Conservation (phyloP, 306 rosid genomes). For the Lathyrus oleraceus region DNA sequence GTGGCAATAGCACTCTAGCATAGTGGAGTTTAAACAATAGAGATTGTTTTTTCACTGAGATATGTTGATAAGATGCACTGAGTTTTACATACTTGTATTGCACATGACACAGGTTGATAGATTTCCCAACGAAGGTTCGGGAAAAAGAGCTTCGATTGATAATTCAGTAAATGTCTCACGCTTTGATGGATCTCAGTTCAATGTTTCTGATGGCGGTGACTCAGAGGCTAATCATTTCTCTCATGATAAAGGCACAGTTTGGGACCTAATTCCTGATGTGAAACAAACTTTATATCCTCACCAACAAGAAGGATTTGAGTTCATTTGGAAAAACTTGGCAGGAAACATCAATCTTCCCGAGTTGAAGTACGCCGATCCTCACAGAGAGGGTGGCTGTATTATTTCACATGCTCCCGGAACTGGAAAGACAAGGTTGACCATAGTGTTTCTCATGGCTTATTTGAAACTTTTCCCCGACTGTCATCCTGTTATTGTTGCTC, state of each 20-base stretch:
- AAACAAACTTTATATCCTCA: conserved; percentile 40
- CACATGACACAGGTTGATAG: conserved; percentile 28
- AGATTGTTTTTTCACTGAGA: not conserved
- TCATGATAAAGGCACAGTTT: conserved; percentile 36
- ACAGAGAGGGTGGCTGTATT: conserved; percentile 38
- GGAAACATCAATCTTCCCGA: conserved; percentile 31
- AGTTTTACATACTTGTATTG: not conserved
- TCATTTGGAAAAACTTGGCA: conserved; percentile 42
- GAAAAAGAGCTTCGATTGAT: not conserved
- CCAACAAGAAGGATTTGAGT: conserved; percentile 49
- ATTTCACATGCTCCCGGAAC: conserved; percentile 52
- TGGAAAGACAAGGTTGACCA: conserved; percentile 40
- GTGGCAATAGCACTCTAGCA: not conserved
- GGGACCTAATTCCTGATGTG: conserved; percentile 41
- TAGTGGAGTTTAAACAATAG: no score
- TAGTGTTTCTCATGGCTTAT: conserved; percentile 42
- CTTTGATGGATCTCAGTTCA: conserved; percentile 11
- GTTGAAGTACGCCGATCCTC: conserved; percentile 28
- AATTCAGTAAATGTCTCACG: not conserved
- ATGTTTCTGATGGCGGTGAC: not conserved
- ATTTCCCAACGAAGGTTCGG: not conserved
- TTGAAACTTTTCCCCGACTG: conserved; percentile 35
- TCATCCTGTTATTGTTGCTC: conserved; percentile 40
- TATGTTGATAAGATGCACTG: not conserved
- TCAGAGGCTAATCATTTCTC: not conserved